phyloP scores from a whole-genome alignment of 1,284 basidiomycete species.

The Tilletia caries region DNA sequence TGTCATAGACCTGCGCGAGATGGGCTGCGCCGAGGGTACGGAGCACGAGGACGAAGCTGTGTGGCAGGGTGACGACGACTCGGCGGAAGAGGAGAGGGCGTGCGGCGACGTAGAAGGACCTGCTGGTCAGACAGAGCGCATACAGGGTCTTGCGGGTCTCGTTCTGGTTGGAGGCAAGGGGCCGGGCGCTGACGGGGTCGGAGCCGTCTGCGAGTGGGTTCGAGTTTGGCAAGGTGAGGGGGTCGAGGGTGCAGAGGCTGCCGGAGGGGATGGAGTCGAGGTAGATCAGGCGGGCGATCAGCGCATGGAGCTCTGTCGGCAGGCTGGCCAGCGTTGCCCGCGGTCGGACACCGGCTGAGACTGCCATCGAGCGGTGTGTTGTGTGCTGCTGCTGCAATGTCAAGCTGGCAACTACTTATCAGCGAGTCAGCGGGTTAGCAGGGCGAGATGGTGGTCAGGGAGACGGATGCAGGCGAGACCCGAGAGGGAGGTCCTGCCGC shows the following conservation, averaged over 20 bases:
- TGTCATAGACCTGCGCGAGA: conserved; percentile 42
- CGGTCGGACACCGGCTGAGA: neutral
- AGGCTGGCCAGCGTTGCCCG: conserved; percentile 15
- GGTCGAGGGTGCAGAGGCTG: conserved; percentile 45
- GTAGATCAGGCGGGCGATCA: conserved; percentile 23
- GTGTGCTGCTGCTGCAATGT: too few species aligned
- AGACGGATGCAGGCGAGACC: too few species aligned
- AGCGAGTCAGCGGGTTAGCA: too few species aligned
- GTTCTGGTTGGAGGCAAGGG: conserved; percentile 38
- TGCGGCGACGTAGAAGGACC: conserved; percentile 43
- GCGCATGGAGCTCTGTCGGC: conserved; percentile 20
- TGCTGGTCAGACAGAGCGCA: conserved; percentile 46
- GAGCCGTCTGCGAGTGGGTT: conserved; percentile 21
- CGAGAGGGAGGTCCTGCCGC: too few species aligned
- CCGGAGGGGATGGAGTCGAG: conserved; percentile 40
- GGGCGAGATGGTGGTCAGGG: too few species aligned
- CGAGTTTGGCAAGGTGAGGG: conserved; percentile 44
- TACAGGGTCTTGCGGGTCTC: conserved; percentile 43
- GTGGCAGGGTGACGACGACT: conserved; percentile 49
- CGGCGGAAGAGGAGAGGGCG: conserved; percentile 46
- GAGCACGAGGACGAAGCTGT: conserved; percentile 46
- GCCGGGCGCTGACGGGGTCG: conserved; percentile 14
- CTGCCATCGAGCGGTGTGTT: neutral
- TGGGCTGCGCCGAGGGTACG: conserved; percentile 40
- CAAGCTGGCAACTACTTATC: too few species aligned